Percentiles rank a stretch among this genome's conserved stretches.
Conservation (phyloP, 2,329 filamentous ascomycete species). For the Kalaharituber pfeilii region DNA sequence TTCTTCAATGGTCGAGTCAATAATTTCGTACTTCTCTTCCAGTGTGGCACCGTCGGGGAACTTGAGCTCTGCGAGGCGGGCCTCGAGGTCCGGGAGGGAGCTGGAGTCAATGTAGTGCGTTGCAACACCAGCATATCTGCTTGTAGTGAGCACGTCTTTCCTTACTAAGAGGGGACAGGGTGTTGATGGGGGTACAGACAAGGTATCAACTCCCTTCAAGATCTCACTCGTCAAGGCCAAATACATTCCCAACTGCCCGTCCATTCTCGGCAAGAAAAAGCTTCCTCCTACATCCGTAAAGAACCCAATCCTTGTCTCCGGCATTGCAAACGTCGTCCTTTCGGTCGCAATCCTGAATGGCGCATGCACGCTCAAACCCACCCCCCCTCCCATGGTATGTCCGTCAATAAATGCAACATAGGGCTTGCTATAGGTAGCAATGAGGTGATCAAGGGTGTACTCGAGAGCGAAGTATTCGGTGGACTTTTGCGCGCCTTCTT, state of each 20-base stretch:
- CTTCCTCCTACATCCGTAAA: conserved; percentile 95
- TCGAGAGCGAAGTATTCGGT: conserved; percentile 80
- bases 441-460: conserved; percentile 90
- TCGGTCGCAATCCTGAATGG: conserved; percentile 95
- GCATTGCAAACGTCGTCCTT: conserved; percentile 92
- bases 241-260: conserved; percentile 76
- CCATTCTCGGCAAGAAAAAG: conserved; percentile 84
- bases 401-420: conserved; percentile 95
- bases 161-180: not conserved
- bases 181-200: conserved; percentile 26
- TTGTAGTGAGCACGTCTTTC: conserved; percentile 6
- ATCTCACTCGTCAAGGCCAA: conserved; percentile 78
- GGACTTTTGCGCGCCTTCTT: conserved; percentile 55
- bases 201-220: conserved; percentile 65
- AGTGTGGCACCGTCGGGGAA: conserved; percentile 62
- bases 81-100: conserved; percentile 62
- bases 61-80: conserved; percentile 70
- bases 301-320: conserved; percentile 94
- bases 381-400: conserved; percentile 94
- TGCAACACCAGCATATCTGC: conserved; percentile 65
- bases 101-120: conserved; percentile 95
- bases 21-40: conserved; percentile 46
- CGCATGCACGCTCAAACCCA: conserved; percentile 83
- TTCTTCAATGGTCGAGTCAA: conserved; percentile 82
- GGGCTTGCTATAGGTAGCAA: conserved; percentile 83